Evolutionary conservation across 2,329 filamentous ascomycete species (phyloP).

Genomic region (Aureobasidium sp.): DNA sequence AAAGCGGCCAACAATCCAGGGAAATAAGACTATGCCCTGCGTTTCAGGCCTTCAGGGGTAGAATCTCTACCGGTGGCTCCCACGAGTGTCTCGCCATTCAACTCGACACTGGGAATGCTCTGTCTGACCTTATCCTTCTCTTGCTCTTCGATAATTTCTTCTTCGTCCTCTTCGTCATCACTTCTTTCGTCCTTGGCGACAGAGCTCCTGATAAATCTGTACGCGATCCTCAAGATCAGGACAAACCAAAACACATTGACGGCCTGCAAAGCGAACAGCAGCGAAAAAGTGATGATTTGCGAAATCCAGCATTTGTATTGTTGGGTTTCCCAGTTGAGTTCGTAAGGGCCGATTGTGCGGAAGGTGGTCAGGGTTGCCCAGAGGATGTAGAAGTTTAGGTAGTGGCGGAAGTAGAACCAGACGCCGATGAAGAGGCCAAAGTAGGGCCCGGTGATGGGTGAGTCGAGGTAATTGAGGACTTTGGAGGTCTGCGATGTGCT

Average conservation of each 20-base stretch:
- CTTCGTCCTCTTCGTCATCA: slow-evolving; percentile 59
- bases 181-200: slow-evolving; percentile 64
- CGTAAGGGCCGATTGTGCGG: slow-evolving; percentile 65
- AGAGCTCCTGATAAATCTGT: slow-evolving; percentile 58
- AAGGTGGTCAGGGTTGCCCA: slow-evolving; percentile 70
- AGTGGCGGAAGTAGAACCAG: slow-evolving; percentile 89
- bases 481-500: slow-evolving; percentile 64
- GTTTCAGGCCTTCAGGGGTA: neutral
- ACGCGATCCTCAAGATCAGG: slow-evolving; percentile 68
- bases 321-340: slow-evolving; percentile 66
- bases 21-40: neutral
- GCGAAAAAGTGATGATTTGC: slow-evolving; percentile 58
- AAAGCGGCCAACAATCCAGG: no score
- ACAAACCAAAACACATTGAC: slow-evolving; percentile 79
- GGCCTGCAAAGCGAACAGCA: slow-evolving; percentile 62
- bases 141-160: slow-evolving; percentile 23
- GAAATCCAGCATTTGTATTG: slow-evolving; percentile 71
- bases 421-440: slow-evolving; percentile 73
- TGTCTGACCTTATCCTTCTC: neutral
- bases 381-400: slow-evolving; percentile 71
- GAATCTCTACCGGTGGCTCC: neutral
- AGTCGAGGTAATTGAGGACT: slow-evolving; percentile 82
- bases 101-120: neutral
- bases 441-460: slow-evolving; percentile 70
- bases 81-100: neutral